These are phyloP conservation scores for Teratosphaeria viscida DNA, from an alignment of 2,329 filamentous ascomycete genomes.

Conservation along the genomic window DNA sequence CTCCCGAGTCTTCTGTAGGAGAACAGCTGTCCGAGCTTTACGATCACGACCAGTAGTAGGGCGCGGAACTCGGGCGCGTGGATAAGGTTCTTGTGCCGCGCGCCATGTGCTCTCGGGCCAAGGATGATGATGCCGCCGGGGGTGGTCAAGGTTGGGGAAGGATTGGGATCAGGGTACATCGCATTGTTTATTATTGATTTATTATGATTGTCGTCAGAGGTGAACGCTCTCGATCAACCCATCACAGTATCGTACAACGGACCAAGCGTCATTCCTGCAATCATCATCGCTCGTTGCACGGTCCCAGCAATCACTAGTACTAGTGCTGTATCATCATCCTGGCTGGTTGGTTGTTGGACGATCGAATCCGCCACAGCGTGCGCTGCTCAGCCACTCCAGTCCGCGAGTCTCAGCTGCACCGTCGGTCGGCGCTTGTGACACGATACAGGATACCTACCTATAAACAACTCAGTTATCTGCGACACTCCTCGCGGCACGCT, in stretches of 20 bases:
- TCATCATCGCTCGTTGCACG: too few species aligned
- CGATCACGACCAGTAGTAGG: background rate
- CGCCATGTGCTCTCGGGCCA: background rate
- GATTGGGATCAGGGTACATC: background rate
- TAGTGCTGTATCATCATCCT: too few species aligned
- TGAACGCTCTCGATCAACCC: background rate
- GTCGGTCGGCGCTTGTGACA: too few species aligned
- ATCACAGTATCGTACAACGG: too few species aligned
- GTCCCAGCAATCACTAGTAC: too few species aligned
- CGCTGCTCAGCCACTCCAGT: background rate
- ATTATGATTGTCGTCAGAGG: background rate
- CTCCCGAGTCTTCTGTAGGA: too few species aligned
- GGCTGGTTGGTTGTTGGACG: background rate
- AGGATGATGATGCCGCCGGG: background rate
- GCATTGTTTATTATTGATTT: background rate
- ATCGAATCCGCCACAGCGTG: background rate
- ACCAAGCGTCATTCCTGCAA: too few species aligned
- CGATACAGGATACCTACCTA: too few species aligned
- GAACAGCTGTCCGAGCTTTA: background rate
- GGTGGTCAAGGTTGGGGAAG: background rate
- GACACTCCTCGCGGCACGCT: too few species aligned
- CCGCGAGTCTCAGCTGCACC: background rate
- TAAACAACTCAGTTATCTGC: too few species aligned
- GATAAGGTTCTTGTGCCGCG: background rate
- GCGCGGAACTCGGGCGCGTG: background rate